phyloP scores from a whole-genome alignment of 192 early-diverging fungal genomes.

The Linnemannia elongata region DNA sequence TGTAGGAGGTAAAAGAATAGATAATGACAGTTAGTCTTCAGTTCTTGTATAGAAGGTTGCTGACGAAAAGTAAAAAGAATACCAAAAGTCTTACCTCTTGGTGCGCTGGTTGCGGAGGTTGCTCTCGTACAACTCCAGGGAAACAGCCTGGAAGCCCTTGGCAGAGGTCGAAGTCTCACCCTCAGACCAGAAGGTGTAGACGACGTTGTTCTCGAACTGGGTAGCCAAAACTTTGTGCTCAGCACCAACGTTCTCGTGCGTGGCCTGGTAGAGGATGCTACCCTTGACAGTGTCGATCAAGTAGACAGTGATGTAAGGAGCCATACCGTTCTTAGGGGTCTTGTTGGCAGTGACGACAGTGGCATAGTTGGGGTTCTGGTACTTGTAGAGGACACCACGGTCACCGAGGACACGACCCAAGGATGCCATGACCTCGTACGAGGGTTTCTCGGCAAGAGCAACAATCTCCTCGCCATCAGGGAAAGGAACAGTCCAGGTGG shows the following conservation, averaged over 20 bases:
- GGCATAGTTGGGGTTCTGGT: slow-evolving; percentile 93
- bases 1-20: slow-evolving; percentile 22
- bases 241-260: slow-evolving; percentile 71
- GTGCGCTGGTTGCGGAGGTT: slow-evolving; percentile 76
- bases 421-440: slow-evolving; percentile 81
- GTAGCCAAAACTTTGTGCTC: slow-evolving; percentile 72
- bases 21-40: neutral
- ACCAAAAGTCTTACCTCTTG: slow-evolving; percentile 62
- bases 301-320: slow-evolving; percentile 74
- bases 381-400: slow-evolving; percentile 98
- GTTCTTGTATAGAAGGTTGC: neutral
- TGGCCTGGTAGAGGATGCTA: slow-evolving; percentile 78
- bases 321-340: slow-evolving; percentile 14
- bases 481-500: slow-evolving; percentile 68
- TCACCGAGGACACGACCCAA: slow-evolving; percentile 94
- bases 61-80: slow-evolving; percentile 5
- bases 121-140: slow-evolving; percentile 92
- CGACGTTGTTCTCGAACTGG: slow-evolving; percentile 90
- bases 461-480: slow-evolving; percentile 67
- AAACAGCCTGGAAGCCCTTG: slow-evolving; percentile 84
- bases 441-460: slow-evolving; percentile 59
- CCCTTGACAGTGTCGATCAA: slow-evolving; percentile 93
- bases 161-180: slow-evolving; percentile 62
- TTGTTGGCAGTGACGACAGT: slow-evolving; percentile 76
- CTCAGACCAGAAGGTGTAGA: slow-evolving; percentile 93